phyloP scores from a whole-genome alignment of 2,329 filamentous ascomycete genomes.

The Monosporascus sp. region DNA sequence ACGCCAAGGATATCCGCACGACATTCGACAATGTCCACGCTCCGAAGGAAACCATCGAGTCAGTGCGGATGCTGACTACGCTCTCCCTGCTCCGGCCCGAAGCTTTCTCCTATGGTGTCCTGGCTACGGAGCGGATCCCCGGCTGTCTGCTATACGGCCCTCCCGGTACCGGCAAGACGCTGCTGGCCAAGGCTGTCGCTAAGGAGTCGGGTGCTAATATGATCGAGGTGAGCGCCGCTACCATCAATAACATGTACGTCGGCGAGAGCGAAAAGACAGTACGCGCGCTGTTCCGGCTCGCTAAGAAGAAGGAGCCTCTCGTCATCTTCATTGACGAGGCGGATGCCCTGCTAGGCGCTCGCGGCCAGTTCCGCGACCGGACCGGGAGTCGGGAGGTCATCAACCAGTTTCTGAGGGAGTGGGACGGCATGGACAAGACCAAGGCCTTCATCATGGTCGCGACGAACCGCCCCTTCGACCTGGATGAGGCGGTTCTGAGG shows the following conservation, averaged over 20 bases:
- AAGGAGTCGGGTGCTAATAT: slow-evolving; percentile 63
- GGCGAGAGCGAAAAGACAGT: slow-evolving; percentile 97
- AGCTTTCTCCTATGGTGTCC: slow-evolving; percentile 92
- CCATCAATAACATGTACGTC: slow-evolving; percentile 94
- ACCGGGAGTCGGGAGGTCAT: slow-evolving; percentile 81
- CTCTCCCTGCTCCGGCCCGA: slow-evolving; percentile 83
- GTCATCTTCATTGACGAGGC: slow-evolving; percentile 97
- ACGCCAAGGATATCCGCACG: slow-evolving; percentile 75
- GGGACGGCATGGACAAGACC: slow-evolving; percentile 81
- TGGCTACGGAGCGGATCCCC: slow-evolving; percentile 85
- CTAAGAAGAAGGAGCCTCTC: slow-evolving; percentile 84
- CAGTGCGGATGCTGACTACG: slow-evolving; percentile 82
- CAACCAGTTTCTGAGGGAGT: slow-evolving; percentile 94
- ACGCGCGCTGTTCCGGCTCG: slow-evolving; percentile 82
- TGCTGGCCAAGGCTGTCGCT: slow-evolving; percentile 64
- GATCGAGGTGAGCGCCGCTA: slow-evolving; percentile 86
- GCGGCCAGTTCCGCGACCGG: slow-evolving; percentile 60
- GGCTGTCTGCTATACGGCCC: slow-evolving; percentile 85
- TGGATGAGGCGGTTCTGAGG: slow-evolving; percentile 83
- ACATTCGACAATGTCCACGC: slow-evolving; percentile 87
- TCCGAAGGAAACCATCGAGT: slow-evolving; percentile 74
- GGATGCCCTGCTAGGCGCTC: slow-evolving; percentile 81
- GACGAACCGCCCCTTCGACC: slow-evolving; percentile 90
- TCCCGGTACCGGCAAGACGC: slow-evolving; percentile 72
- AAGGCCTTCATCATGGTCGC: slow-evolving; percentile 97